phyloP scores from a whole-genome alignment of 345 rosid genomes.

The Ceriops tagal region DNA sequence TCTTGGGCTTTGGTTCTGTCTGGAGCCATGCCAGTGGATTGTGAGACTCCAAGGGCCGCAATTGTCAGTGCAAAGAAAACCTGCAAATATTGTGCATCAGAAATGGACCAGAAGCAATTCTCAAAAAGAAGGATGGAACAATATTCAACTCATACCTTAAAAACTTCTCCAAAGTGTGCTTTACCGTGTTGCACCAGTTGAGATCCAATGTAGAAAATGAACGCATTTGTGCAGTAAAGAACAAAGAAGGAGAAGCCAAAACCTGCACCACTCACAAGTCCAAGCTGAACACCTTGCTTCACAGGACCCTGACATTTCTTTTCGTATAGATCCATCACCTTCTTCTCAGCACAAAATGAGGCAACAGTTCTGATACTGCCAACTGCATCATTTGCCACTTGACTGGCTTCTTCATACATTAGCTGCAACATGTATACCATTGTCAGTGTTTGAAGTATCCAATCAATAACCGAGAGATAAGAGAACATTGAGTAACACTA shows the following conservation, averaged over 20 bases:
- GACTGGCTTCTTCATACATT: conserved; percentile 75
- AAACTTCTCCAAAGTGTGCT: conserved; percentile 64
- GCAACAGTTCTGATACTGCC: conserved; percentile 68
- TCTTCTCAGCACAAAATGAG: conserved; percentile 59
- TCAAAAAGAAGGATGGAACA: background rate
- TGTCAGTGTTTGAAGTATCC: background rate
- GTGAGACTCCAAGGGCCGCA: conserved; percentile 76
- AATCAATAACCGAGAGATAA: too few relatives aligned
- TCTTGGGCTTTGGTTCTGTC: conserved; percentile 72
- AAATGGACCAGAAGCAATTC: background rate
- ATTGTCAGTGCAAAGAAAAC: conserved; percentile 72
- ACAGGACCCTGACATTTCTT: conserved; percentile 49
- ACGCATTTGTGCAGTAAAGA: conserved; percentile 46
- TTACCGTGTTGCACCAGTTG: conserved; percentile 45
- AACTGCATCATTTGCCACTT: conserved; percentile 65
- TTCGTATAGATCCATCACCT: conserved; percentile 53
- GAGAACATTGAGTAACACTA: background rate
- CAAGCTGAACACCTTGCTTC: conserved; percentile 44
- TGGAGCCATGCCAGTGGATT: conserved; percentile 66
- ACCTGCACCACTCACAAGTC: conserved; percentile 53
- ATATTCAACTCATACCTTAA: conserved; percentile 43
- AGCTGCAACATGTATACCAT: conserved; percentile 21
- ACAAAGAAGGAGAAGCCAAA: conserved; percentile 51
- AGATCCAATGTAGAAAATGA: conserved; percentile 54
- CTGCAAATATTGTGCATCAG: conserved; percentile 13